Conservation (phyloP, 2,329 filamentous ascomycete genomes). For the Pseudocercospora ulei region DNA sequence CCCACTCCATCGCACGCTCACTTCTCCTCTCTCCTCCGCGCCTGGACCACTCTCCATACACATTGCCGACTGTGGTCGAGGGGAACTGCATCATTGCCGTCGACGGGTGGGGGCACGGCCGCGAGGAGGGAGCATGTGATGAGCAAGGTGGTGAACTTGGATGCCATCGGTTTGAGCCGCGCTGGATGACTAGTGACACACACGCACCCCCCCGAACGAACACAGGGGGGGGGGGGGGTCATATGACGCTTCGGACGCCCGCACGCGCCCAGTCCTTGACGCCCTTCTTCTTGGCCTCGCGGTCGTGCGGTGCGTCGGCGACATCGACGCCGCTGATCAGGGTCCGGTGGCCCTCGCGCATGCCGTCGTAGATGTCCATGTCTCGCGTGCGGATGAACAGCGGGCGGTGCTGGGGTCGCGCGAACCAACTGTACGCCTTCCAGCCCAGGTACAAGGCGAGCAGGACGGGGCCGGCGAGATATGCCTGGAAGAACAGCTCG, state of each 20-base stretch:
- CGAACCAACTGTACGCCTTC: constrained; percentile 29
- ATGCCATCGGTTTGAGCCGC: no score
- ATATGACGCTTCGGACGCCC: constrained; percentile 10
- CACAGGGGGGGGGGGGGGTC: no score
- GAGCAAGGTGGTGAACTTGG: no score
- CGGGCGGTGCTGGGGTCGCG: constrained; percentile 28
- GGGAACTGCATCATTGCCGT: no score
- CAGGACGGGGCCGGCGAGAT: constrained; percentile 30
- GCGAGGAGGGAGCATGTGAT: no score
- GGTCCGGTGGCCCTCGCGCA: constrained; percentile 27
- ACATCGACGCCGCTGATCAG: constrained; percentile 28
- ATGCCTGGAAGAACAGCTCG: constrained; percentile 27
- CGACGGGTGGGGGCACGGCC: no score
- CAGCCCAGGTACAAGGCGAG: constrained; percentile 28
- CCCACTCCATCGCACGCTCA: no score
- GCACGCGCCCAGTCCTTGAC: constrained; percentile 10
- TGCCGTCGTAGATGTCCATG: constrained; percentile 36
- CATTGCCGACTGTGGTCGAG: no score
- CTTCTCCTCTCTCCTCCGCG: no score
- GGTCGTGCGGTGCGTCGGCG: constrained; percentile 27
- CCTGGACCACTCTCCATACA: no score
- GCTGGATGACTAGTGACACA: no score
- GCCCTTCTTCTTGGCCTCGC: constrained; percentile 28
- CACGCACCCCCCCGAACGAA: no score
- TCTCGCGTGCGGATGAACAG: constrained; percentile 30